Conservation (phyloP, 371 early-diverging fungal species). For the Lichtheimia ramosa region DNA sequence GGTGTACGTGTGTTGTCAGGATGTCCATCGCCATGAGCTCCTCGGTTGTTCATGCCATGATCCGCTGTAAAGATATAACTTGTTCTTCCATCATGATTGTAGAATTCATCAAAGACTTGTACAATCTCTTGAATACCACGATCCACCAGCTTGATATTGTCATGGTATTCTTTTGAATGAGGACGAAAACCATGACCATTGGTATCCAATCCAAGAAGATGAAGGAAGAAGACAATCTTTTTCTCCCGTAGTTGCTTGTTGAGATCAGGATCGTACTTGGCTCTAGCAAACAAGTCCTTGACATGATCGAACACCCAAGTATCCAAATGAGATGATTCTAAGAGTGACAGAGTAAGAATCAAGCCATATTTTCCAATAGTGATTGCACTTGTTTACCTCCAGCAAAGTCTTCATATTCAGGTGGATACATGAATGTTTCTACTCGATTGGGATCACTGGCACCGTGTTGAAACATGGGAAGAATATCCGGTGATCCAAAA, state of each 20-base stretch:
- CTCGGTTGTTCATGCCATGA: constrained; percentile 94
- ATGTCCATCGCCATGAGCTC: constrained; percentile 94
- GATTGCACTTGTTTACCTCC: constrained; percentile 48
- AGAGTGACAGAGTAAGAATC: neutral
- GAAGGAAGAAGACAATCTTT: constrained; percentile 87
- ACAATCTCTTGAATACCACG: constrained; percentile 68
- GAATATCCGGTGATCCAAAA: constrained; percentile 96
- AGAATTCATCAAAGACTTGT: constrained; percentile 71
- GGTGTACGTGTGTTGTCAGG: constrained; percentile 95
- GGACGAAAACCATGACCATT: constrained; percentile 93
- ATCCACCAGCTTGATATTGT: constrained; percentile 86
- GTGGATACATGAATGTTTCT: constrained; percentile 88
- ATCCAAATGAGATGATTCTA: constrained; percentile 85
- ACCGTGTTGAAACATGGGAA: constrained; percentile 94
- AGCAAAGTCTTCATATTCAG: constrained; percentile 88
- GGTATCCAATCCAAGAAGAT: constrained; percentile 92
- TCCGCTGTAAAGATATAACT: constrained; percentile 92
- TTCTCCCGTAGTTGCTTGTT: constrained; percentile 64
- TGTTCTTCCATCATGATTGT: constrained; percentile 78
- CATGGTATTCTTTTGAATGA: constrained; percentile 77
- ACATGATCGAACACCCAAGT: constrained; percentile 87
- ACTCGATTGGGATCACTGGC: constrained; percentile 77
- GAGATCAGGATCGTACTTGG: constrained; percentile 51
- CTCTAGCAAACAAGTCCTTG: constrained; percentile 39
- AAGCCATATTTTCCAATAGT: neutral